A percentile compares a stretch with the other conserved stretches of the same genome.
Conservation (phyloP, 257 asterid species). For the Ajuga chamaepitys region DNA sequence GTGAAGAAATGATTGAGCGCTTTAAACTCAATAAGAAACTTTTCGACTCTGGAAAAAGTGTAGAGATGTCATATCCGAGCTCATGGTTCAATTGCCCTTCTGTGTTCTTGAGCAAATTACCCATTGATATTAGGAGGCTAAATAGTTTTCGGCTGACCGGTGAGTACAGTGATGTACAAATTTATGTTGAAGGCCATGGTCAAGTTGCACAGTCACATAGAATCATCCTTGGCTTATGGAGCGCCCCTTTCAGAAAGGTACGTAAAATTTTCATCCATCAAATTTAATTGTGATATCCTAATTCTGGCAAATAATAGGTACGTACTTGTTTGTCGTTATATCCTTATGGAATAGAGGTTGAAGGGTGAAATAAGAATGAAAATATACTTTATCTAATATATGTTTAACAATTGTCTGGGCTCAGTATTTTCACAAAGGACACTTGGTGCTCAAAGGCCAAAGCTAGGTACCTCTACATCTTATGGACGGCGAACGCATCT, state of each 20-base stretch:
- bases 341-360: not conserved
- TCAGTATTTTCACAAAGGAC: not conserved
- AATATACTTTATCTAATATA: not conserved
- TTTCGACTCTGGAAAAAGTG: slow-evolving; percentile 63
- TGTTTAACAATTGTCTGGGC: not conserved
- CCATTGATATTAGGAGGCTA: slow-evolving; percentile 61
- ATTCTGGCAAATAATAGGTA: not conserved
- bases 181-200: slow-evolving; percentile 63
- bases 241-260: slow-evolving; percentile 91
- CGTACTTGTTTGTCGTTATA: not conserved
- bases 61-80: slow-evolving; percentile 73
- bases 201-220: slow-evolving; percentile 57
- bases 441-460: not conserved
- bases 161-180: slow-evolving; percentile 70
- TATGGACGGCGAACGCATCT: not conserved
- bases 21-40: slow-evolving; percentile 56
- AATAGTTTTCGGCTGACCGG: slow-evolving; percentile 46
- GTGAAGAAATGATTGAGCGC: slow-evolving; percentile 69
- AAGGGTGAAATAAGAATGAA: not conserved
- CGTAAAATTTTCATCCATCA: not conserved
- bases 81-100: slow-evolving; percentile 40
- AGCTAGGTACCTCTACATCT: not conserved
- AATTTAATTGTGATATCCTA: not conserved
- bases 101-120: slow-evolving; percentile 53
- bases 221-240: slow-evolving; percentile 90